phyloP scores from a whole-genome alignment of 2,329 filamentous ascomycete genomes.

The Acrocalymma vagum region DNA sequence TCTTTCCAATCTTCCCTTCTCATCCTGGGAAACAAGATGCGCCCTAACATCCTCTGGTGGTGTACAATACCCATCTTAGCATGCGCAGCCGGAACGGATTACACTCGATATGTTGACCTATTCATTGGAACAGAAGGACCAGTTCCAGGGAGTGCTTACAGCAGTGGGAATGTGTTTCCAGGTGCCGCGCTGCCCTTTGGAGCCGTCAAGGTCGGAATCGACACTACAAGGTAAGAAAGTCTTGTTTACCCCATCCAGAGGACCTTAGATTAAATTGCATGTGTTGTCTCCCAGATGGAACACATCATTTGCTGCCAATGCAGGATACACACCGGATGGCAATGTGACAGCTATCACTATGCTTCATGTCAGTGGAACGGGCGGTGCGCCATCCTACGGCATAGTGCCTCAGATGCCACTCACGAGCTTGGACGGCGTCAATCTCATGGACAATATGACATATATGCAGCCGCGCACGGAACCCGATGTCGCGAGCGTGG shows the following conservation, averaged over 20 bases:
- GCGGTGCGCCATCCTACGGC: slow-evolving; percentile 75
- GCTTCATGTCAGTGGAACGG: slow-evolving; percentile 58
- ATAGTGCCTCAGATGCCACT: slow-evolving; percentile 63
- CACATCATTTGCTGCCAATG: slow-evolving; percentile 36
- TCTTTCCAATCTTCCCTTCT: no score
- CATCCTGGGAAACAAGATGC: no score
- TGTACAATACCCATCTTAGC: no score
- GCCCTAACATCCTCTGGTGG: no score
- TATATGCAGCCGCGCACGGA: slow-evolving; percentile 48
- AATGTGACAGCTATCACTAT: slow-evolving; percentile 45
- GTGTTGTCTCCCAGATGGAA: slow-evolving; percentile 31
- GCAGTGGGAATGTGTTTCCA: slow-evolving; percentile 45
- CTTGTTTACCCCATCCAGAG: no score
- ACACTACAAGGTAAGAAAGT: no score
- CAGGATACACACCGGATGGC: slow-evolving; percentile 47
- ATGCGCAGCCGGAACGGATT: no score
- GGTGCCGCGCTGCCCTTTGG: slow-evolving; percentile 43
- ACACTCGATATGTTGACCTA: slow-evolving; percentile 57
- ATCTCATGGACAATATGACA: slow-evolving; percentile 50
- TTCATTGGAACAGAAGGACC: slow-evolving; percentile 61
- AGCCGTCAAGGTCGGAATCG: slow-evolving; percentile 46
- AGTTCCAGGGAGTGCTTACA: slow-evolving; percentile 53
- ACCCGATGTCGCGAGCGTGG: slow-evolving; percentile 60
- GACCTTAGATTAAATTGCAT: no score
- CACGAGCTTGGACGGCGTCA: slow-evolving; percentile 53